Conservation (phyloP, 2,329 filamentous ascomycete species). For the Cordyceps fumosorosea region DNA sequence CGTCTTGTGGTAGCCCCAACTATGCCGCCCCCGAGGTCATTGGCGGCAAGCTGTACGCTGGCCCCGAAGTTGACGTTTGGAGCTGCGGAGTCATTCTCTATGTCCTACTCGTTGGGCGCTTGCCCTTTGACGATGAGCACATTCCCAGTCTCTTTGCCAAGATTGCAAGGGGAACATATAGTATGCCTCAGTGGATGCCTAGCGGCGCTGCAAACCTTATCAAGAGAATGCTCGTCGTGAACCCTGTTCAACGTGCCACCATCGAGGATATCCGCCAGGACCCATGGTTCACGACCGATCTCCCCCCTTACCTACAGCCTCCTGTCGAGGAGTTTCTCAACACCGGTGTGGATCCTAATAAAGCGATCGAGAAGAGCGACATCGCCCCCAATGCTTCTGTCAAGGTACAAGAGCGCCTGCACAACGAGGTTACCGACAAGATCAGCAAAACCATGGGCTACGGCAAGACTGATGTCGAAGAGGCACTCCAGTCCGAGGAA, state of each 20-base stretch:
- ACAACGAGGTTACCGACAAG: conserved; percentile 89
- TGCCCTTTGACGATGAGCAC: conserved; percentile 97
- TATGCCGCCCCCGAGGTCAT: conserved; percentile 98
- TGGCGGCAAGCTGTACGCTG: conserved; percentile 93
- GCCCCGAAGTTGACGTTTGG: conserved; percentile 97
- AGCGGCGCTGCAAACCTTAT: conserved; percentile 76
- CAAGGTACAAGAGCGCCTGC: conserved; percentile 80
- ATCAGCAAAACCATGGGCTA: conserved; percentile 98
- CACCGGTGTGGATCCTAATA: conserved; percentile 88
- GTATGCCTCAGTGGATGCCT: conserved; percentile 86
- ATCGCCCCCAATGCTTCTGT: conserved; percentile 73
- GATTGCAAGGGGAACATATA: conserved; percentile 90
- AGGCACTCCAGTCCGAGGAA: conserved; percentile 84
- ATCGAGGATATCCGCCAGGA: conserved; percentile 91
- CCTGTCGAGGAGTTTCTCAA: conserved; percentile 89
- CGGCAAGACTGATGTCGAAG: conserved; percentile 87
- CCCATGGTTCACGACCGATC: conserved; percentile 84
- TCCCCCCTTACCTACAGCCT: conserved; percentile 79
- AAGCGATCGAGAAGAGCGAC: conserved; percentile 76
- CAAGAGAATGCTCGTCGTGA: conserved; percentile 89
- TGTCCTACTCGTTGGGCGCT: conserved; percentile 69
- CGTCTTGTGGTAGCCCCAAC: conserved; percentile 95
- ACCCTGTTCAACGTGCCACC: conserved; percentile 88
- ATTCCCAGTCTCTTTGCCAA: conserved; percentile 97
- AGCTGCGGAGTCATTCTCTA: conserved; percentile 90